Evolutionary conservation across 75 land plant species (phyloP).

Genomic region (Isoetes taiwanensis): DNA sequence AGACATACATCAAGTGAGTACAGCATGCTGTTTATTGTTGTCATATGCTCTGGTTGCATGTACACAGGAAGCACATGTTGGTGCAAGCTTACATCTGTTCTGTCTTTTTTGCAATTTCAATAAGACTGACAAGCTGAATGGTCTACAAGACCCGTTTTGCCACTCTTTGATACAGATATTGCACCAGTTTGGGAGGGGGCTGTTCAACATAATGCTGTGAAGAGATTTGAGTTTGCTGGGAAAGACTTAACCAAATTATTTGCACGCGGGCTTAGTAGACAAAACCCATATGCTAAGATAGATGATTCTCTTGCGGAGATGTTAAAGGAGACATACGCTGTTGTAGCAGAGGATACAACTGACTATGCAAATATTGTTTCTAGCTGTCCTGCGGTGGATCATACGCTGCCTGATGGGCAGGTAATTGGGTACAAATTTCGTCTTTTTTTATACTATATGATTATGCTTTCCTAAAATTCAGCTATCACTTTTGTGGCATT

Average conservation of each 20-base stretch:
- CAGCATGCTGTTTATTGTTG: no score
- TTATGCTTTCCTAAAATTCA: not conserved
- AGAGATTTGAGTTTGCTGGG: slow-evolving; percentile 88
- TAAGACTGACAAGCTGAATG: not conserved
- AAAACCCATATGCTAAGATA: slow-evolving; percentile 50
- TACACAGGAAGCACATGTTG: no score
- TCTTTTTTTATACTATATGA: not conserved
- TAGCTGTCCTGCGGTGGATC: slow-evolving; percentile 40
- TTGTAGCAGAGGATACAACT: slow-evolving; percentile 60
- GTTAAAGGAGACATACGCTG: slow-evolving; percentile 69
- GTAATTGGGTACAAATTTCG: slow-evolving; percentile 21
- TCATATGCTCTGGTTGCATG: no score
- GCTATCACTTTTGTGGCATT: not conserved
- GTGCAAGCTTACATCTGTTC: no score
- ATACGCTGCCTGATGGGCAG: slow-evolving; percentile 98
- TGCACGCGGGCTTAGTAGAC: slow-evolving; percentile 47
- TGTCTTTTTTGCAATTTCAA: no score
- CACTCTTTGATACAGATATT: slow-evolving; percentile 56
- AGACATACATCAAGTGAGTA: no score
- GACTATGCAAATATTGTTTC: slow-evolving; percentile 36
- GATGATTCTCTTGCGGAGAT: slow-evolving; percentile 56
- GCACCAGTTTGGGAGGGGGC: slow-evolving; percentile 99
- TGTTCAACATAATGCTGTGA: slow-evolving; percentile 94
- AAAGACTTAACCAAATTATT: slow-evolving; percentile 72
- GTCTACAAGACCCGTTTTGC: not conserved